Evolutionary conservation across 2,329 filamentous ascomycete species (phyloP).

Genomic region (Cladosporium cucumerinum): DNA sequence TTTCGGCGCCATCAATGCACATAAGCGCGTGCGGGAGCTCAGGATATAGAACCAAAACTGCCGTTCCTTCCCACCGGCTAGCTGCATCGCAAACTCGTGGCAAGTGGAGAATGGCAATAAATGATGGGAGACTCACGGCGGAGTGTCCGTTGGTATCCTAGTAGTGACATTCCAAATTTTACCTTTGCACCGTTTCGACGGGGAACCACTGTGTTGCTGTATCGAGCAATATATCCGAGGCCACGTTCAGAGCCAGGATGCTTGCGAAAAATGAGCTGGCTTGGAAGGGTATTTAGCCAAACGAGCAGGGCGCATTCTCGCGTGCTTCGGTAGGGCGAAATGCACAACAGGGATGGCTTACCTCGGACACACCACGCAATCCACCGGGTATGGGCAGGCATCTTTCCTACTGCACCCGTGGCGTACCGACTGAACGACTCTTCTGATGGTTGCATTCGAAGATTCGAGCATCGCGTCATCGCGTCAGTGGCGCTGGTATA

Average conservation of each 20-base stretch:
- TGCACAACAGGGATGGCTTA: neutral
- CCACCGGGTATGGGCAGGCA: neutral
- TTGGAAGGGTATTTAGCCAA: conserved; percentile 1
- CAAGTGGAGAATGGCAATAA: conserved; percentile 1
- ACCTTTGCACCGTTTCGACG: neutral
- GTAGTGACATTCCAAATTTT: neutral
- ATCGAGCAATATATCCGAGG: conserved; percentile 3
- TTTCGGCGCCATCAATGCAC: neutral
- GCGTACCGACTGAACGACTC: neutral
- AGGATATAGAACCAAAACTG: neutral
- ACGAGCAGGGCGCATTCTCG: neutral
- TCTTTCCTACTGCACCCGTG: neutral
- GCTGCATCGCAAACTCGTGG: conserved; percentile 8
- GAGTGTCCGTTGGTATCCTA: neutral
- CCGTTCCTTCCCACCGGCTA: neutral
- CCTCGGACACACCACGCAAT: neutral
- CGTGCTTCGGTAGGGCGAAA: neutral
- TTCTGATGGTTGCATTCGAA: neutral
- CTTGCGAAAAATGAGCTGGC: neutral
- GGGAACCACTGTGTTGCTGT: neutral
- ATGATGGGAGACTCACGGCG: neutral
- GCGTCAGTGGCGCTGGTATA: neutral
- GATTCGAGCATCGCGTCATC: neutral
- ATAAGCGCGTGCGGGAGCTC: neutral
- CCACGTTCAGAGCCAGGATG: neutral